Percentiles rank a stretch among this genome's conserved stretches.
These are phyloP conservation scores for Lentinula sp. DNA, from an alignment of 768 basidiomycete species.

Conservation along the genomic window DNA sequence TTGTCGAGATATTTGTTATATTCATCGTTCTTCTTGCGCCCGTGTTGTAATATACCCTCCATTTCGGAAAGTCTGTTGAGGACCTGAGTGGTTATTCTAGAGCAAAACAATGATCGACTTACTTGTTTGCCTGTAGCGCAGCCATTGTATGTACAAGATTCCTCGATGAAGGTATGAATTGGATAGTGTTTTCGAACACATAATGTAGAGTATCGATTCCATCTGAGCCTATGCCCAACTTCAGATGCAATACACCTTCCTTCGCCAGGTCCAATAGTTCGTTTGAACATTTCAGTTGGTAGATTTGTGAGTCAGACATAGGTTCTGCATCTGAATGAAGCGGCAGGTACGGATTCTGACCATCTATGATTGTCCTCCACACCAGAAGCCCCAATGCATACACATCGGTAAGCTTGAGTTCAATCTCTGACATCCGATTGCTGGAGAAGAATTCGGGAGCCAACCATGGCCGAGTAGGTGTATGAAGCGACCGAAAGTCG, in stretches of 20 bases:
- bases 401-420: constrained; percentile 7
- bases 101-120: not conserved
- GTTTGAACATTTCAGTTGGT: not conserved
- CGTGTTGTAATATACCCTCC: not conserved
- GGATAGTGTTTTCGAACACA: constrained; percentile 3
- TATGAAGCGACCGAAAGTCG: not conserved
- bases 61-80: not conserved
- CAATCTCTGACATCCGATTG: not conserved
- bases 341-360: not conserved
- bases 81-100: not conserved
- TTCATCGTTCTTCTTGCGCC: not conserved
- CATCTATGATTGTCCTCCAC: constrained; percentile 7
- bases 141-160: not conserved
- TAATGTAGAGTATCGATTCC: not conserved
- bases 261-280: not conserved
- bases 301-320: not conserved
- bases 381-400: constrained; percentile 7
- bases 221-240: not conserved
- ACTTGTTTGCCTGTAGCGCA: not conserved
- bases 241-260: not conserved
- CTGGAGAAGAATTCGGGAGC: constrained; percentile 3
- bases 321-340: not conserved
- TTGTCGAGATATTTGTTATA: not conserved
- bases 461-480: constrained; percentile 2
- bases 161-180: not conserved